Conservation (phyloP, 176 grass and related monocot species). For the Sorghum bicolor region Sorghum_bicolor_NCBIv3 NC_012873.2:42147001-42147500, state of each 20-base stretch:
- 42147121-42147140: background rate
- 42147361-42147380: no score
- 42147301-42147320: background rate
- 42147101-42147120: background rate
- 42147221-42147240: background rate
- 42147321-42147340: background rate
- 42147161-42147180: background rate
- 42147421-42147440: no score
- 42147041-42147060: slow-evolving; percentile 36
- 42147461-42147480: no score
- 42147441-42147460: no score
- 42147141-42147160: background rate
- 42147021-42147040: slow-evolving; percentile 54
- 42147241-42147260: background rate
- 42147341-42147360: no score
- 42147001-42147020: slow-evolving; percentile 38
- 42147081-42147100: background rate
- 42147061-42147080: background rate
- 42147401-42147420: no score
- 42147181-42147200: background rate
- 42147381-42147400: no score
- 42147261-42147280: background rate
- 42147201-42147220: background rate
- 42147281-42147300: background rate
- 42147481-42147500: no score